A percentile compares a stretch with the other conserved stretches of the same genome.
Conservation (phyloP, 2,329 filamentous ascomycete species). For the Dendrostoma leiphaemia region DNA sequence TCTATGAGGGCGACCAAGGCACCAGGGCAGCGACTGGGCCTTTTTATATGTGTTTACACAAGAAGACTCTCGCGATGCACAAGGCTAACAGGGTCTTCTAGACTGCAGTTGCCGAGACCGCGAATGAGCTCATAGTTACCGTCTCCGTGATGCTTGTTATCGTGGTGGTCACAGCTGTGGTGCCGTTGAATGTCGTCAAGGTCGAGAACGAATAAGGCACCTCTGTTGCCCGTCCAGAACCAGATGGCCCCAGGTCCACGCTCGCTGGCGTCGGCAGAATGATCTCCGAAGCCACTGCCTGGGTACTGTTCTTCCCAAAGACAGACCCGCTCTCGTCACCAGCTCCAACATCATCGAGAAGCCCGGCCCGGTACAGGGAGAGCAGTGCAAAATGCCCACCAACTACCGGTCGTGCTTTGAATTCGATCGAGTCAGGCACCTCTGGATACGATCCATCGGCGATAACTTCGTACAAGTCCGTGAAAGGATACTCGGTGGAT, state of each 20-base stretch:
- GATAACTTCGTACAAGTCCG: conserved; percentile 67
- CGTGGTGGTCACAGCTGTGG: background rate
- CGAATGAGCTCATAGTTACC: background rate
- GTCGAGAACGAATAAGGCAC: background rate
- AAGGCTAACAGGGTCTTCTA: background rate
- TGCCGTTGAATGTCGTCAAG: background rate
- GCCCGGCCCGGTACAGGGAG: conserved; percentile 40
- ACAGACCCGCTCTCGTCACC: background rate
- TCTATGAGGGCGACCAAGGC: too few species aligned
- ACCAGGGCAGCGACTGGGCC: too few species aligned
- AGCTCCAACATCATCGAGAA: background rate
- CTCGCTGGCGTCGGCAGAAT: conserved; percentile 1
- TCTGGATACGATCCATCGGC: conserved; percentile 47
- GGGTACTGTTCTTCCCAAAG: background rate
- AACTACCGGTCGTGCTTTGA: conserved; percentile 70
- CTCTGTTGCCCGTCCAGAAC: conserved; percentile 1
- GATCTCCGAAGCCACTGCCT: background rate
- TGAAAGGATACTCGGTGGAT: conserved; percentile 59
- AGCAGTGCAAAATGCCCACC: conserved; percentile 71
- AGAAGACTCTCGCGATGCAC: background rate
- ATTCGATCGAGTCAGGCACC: conserved; percentile 56
- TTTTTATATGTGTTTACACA: background rate
- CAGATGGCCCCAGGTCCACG: conserved; percentile 1
- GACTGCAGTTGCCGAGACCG: background rate
- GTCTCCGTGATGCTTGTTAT: conserved; percentile 1